These are phyloP conservation scores for Podospora sp. DNA, from an alignment of 495 filamentous ascomycete genomes.

Conservation along the genomic window DNA sequence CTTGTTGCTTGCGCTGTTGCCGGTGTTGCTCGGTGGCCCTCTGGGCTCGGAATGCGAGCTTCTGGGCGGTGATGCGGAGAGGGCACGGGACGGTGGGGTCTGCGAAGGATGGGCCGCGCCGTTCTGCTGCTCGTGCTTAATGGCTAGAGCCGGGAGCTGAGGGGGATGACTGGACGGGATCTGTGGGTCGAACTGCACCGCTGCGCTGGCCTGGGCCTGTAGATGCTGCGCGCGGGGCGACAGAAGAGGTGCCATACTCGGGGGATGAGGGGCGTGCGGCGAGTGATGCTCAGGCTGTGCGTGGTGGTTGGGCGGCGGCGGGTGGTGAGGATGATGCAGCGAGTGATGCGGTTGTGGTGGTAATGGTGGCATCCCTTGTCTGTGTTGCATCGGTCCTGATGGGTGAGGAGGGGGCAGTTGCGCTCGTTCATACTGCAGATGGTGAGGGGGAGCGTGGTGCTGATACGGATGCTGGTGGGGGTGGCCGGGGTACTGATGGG, in stretches of 20 bases:
- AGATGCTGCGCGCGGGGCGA: slow-evolving; percentile 47
- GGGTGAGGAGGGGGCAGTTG: neutral
- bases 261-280: slow-evolving; percentile 25
- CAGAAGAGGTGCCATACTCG: slow-evolving; percentile 23
- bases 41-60: slow-evolving; percentile 29
- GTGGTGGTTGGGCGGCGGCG: neutral
- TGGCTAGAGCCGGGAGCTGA: slow-evolving; percentile 30
- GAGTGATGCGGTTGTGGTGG: neutral
- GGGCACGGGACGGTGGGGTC: slow-evolving; percentile 34
- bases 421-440: slow-evolving; percentile 1
- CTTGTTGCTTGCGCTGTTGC: slow-evolving; percentile 33
- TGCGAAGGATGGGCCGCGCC: slow-evolving; percentile 2
- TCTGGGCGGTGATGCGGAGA: slow-evolving; percentile 40
- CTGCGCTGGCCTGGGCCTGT: slow-evolving; percentile 36
- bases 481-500: slow-evolving; percentile 19
- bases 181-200: slow-evolving; percentile 41
- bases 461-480: slow-evolving; percentile 11
- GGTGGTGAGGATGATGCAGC: neutral
- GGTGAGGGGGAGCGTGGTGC: slow-evolving; percentile 33
- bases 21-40: neutral
- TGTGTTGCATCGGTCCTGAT: neutral
- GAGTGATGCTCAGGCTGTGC: slow-evolving; percentile 27
- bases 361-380: neutral
- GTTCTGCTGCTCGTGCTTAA: slow-evolving; percentile 10
- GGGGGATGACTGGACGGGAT: slow-evolving; percentile 27